phyloP scores from a whole-genome alignment of 2,329 filamentous ascomycete genomes.

The Ophiosphaerella korrae region DNA sequence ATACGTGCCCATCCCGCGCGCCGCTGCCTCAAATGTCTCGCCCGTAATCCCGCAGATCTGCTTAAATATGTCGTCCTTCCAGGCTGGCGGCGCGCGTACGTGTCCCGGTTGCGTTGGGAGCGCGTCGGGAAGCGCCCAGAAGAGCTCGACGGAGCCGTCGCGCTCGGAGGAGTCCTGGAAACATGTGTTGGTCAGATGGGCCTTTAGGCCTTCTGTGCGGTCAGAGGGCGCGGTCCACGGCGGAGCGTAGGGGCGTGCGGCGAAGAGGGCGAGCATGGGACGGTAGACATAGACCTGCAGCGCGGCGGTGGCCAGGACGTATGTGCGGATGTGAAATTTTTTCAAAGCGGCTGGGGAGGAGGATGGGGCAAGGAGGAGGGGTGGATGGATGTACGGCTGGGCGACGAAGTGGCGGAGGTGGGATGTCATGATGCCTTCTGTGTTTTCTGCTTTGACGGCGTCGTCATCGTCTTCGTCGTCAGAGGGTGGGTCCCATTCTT shows the following conservation, averaged over 20 bases:
- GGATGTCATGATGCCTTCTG: conserved; percentile 73
- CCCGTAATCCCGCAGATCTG: conserved; percentile 77
- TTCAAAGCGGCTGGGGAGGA: conserved; percentile 50
- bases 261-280: conserved; percentile 92
- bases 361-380: conserved; percentile 68
- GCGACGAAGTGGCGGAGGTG: conserved; percentile 95
- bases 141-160: conserved; percentile 71
- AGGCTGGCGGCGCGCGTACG: conserved; percentile 23
- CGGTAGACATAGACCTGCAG: conserved; percentile 85
- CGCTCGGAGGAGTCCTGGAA: conserved; percentile 67
- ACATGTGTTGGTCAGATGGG: conserved; percentile 94
- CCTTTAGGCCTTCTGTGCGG: conserved; percentile 59
- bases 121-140: conserved; percentile 68
- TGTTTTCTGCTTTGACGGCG: conserved; percentile 42
- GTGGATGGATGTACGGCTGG: conserved; percentile 91
- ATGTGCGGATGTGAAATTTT: conserved; percentile 95
- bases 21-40: conserved; percentile 85
- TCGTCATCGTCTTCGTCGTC: conserved; percentile 48
- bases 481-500: conserved; percentile 75
- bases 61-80: conserved; percentile 67
- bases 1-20: conserved; percentile 81
- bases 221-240: conserved; percentile 56
- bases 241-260: conserved; percentile 71
- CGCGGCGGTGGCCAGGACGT: conserved; percentile 80
- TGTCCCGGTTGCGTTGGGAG: conserved; percentile 20